phyloP scores from a whole-genome alignment of 148 eudicot genomes.

The Vaccinium corymbosum region DNA sequence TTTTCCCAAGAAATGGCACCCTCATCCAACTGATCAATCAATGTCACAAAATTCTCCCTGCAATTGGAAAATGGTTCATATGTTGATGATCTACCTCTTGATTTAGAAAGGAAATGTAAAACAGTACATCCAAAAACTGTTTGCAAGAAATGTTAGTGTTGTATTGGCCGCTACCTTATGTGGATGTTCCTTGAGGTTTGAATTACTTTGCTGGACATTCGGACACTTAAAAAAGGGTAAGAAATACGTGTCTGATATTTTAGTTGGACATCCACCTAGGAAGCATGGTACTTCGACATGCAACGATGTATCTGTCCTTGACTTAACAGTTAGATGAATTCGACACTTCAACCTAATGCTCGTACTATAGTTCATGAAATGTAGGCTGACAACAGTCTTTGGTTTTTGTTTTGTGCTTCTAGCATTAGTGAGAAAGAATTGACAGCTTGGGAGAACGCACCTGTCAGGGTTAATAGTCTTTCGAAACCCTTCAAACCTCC shows the following conservation, averaged over 20 bases:
- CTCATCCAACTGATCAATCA: constrained; percentile 47
- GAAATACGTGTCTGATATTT: neutral
- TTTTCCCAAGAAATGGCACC: constrained; percentile 42
- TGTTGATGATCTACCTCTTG: neutral
- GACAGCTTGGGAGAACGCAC: constrained; percentile 14
- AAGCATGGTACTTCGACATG: no score
- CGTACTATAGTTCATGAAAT: neutral
- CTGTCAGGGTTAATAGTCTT: constrained; percentile 50
- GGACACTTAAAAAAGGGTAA: neutral
- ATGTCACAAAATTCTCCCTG: constrained; percentile 44
- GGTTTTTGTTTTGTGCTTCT: neutral
- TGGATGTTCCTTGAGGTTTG: neutral
- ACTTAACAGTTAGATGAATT: neutral
- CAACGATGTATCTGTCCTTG: no score
- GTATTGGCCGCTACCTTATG: neutral
- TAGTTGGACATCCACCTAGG: neutral
- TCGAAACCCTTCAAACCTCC: constrained; percentile 43
- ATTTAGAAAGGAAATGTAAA: neutral
- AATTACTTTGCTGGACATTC: neutral
- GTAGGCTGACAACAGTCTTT: neutral
- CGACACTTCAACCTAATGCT: neutral
- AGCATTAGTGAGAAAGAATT: neutral
- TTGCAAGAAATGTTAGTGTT: neutral
- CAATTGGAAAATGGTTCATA: neutral
- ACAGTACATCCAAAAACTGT: neutral